A percentile compares a stretch with the other conserved stretches of the same genome.
phyloP scores from a whole-genome alignment of 768 basidiomycete genomes.

The Russula virescens region DNA sequence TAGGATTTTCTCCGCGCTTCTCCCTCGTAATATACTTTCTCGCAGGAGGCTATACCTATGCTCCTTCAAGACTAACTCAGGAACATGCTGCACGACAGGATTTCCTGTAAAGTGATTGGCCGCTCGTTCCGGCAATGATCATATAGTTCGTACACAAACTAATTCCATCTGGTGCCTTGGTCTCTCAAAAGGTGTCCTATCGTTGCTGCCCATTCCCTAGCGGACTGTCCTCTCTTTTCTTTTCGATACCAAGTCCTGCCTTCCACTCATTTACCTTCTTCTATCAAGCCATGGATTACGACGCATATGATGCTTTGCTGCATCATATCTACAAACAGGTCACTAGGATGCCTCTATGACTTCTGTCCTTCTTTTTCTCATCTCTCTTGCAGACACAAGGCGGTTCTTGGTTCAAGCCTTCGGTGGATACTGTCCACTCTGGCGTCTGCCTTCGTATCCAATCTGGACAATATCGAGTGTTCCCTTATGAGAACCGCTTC shows the following conservation, averaged over 20 bases:
- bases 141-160: not conserved
- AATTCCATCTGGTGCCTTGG: not conserved
- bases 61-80: not conserved
- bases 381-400: conserved; percentile 58
- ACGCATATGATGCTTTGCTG: conserved; percentile 71
- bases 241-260: conserved; percentile 14
- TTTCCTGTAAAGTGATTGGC: conserved; percentile 1
- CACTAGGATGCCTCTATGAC: conserved; percentile 22
- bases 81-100: not conserved
- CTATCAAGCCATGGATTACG: conserved; percentile 87
- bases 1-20: not conserved
- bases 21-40: not conserved
- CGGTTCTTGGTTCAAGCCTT: conserved; percentile 82
- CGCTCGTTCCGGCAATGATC: not conserved
- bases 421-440: conserved; percentile 73
- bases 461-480: conserved; percentile 66
- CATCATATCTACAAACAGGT: conserved; percentile 78
- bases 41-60: not conserved
- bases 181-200: conserved; percentile 4
- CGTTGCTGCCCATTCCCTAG: conserved; percentile 16
- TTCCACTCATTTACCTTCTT: too few species aligned
- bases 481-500: conserved; percentile 80
- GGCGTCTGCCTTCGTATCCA: conserved; percentile 73
- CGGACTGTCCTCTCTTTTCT: conserved; percentile 12
- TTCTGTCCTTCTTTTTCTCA: conserved; percentile 15